phyloP scores from a whole-genome alignment of 2,329 filamentous ascomycete species.

The Harringtonia lauricola region DNA sequence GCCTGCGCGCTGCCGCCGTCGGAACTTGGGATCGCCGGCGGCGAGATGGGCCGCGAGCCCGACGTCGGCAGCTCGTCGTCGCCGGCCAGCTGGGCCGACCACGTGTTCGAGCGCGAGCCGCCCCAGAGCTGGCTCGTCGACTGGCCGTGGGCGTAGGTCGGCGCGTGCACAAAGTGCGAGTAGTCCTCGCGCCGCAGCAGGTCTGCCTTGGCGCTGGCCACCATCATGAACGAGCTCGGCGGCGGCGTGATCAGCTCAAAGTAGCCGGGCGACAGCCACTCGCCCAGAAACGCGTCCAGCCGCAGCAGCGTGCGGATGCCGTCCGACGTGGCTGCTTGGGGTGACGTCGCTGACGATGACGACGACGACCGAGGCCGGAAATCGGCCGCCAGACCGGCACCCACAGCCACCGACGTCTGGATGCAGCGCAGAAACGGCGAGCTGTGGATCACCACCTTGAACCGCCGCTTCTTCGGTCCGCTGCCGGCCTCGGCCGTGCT shows the following conservation, averaged over 20 bases:
- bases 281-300: slow-evolving; percentile 84
- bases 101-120: slow-evolving; percentile 7
- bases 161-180: slow-evolving; percentile 32
- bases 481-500: slow-evolving; percentile 17
- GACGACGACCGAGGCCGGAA: too few relatives aligned
- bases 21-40: slow-evolving; percentile 4
- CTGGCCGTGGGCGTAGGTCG: slow-evolving; percentile 16
- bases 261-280: slow-evolving; percentile 91
- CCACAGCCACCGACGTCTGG: slow-evolving; percentile 82
- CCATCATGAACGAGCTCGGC: slow-evolving; percentile 75
- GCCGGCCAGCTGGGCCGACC: slow-evolving; percentile 1
- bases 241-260: slow-evolving; percentile 88
- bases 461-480: slow-evolving; percentile 42
- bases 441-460: slow-evolving; percentile 76
- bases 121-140: slow-evolving; percentile 28
- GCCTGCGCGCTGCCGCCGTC: slow-evolving; percentile 8
- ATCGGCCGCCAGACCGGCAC: slow-evolving; percentile 68
- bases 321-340: too few relatives aligned
- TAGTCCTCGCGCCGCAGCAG: slow-evolving; percentile 68
- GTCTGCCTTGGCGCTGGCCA: slow-evolving; percentile 79
- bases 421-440: slow-evolving; percentile 92
- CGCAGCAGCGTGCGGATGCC: slow-evolving; percentile 47
- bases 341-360: too few relatives aligned
- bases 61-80: slow-evolving; percentile 1
- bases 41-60: not conserved